Conservation (phyloP, 2,329 filamentous ascomycete species). For the Simplicillium sp. region DNA sequence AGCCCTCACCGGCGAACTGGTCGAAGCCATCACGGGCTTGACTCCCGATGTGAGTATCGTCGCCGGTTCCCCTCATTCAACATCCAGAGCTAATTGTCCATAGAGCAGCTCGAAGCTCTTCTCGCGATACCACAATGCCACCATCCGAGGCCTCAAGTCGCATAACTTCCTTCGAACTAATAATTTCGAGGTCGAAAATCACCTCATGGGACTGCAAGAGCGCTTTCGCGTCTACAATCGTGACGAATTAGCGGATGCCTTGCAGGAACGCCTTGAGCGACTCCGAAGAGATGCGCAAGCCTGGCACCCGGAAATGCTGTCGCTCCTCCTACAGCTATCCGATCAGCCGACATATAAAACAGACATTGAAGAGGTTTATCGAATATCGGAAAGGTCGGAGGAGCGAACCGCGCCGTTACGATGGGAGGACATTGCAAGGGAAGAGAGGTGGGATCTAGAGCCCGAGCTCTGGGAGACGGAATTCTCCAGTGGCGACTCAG, state of each 20-base stretch:
- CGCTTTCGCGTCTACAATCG: slow-evolving; percentile 74
- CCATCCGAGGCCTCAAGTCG: slow-evolving; percentile 40
- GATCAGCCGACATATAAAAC: slow-evolving; percentile 68
- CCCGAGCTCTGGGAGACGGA: slow-evolving; percentile 62
- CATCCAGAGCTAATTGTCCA: too few relatives aligned
- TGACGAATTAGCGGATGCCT: slow-evolving; percentile 67
- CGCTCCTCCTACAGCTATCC: slow-evolving; percentile 71
- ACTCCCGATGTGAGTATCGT: slow-evolving; percentile 36
- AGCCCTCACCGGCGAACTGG: slow-evolving; percentile 60
- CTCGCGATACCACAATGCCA: slow-evolving; percentile 35
- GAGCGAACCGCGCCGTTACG: slow-evolving; percentile 43
- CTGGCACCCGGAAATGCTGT: slow-evolving; percentile 72
- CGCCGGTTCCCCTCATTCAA: too few relatives aligned
- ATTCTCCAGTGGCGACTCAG: slow-evolving; percentile 59
- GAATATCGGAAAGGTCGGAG: slow-evolving; percentile 32
- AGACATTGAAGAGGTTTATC: slow-evolving; percentile 51
- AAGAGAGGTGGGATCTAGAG: slow-evolving; percentile 64
- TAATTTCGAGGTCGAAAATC: slow-evolving; percentile 61
- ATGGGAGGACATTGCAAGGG: slow-evolving; percentile 71
- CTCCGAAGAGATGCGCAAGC: slow-evolving; percentile 44
- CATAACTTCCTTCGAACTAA: slow-evolving; percentile 58
- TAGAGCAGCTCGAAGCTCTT: slow-evolving; percentile 25
- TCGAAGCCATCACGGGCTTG: slow-evolving; percentile 52
- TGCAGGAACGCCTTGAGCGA: slow-evolving; percentile 49
- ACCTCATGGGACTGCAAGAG: slow-evolving; percentile 68